Percentiles rank a stretch among this genome's conserved stretches.
These are phyloP conservation scores for Syncephalis plumigaleata DNA, from an alignment of 371 early-diverging fungal species.

Conservation along the genomic window DNA sequence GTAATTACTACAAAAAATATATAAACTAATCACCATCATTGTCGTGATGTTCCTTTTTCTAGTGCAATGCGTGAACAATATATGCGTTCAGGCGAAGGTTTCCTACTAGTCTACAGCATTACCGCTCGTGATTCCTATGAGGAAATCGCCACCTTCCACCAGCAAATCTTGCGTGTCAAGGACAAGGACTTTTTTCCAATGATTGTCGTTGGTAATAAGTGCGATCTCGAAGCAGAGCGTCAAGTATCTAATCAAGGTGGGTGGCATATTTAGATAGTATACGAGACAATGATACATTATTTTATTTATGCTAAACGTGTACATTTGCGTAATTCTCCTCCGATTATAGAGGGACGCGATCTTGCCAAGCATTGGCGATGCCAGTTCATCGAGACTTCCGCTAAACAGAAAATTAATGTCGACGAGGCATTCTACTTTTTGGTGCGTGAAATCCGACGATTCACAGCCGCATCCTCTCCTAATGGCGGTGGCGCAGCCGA, in stretches of 20 bases:
- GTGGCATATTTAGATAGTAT: no score
- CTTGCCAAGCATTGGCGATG: conserved; percentile 62
- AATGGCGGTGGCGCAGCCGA: not conserved
- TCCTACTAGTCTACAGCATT: conserved; percentile 63
- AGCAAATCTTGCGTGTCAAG: conserved; percentile 68
- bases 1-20: no score
- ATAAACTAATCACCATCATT: not conserved
- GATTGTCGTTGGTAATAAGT: conserved; percentile 89
- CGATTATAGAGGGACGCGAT: conserved; percentile 51
- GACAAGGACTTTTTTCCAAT: conserved; percentile 70
- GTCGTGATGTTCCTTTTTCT: no score
- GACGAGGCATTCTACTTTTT: conserved; percentile 81
- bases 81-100: conserved; percentile 80
- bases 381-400: conserved; percentile 82
- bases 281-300: conserved; percentile 1
- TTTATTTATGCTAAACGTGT: not conserved
- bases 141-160: conserved; percentile 56
- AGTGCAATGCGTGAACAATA: conserved; percentile 22
- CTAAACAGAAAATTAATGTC: conserved; percentile 77
- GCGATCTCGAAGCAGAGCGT: conserved; percentile 68
- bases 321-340: no score
- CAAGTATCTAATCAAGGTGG: conserved; percentile 45
- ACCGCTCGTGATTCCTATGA: conserved; percentile 57
- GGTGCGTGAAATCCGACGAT: conserved; percentile 67
- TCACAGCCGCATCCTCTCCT: conserved; percentile 29